These are phyloP conservation scores for Sodiomyces alkalinus DNA, from an alignment of 2,329 filamentous ascomycete species.

Conservation along the genomic window DNA sequence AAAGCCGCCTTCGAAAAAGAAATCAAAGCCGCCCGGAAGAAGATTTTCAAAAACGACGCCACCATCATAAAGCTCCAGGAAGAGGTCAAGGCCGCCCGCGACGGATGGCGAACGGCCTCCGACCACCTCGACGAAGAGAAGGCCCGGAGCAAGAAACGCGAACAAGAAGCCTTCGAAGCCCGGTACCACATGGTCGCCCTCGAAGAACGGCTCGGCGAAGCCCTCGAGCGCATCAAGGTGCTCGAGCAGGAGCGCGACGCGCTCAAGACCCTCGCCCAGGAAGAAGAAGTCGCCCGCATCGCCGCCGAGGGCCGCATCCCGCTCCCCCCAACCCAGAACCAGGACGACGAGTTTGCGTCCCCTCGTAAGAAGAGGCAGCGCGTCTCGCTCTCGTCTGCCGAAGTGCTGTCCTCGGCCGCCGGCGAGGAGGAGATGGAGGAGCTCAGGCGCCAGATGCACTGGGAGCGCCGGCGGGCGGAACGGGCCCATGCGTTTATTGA, in stretches of 20 bases:
- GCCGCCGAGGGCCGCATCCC: conserved; percentile 58
- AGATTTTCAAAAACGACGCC: conserved; percentile 62
- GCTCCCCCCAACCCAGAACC: conserved; percentile 36
- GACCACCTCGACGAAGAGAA: conserved; percentile 48
- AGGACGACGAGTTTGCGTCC: conserved; percentile 47
- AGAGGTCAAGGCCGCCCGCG: conserved; percentile 49
- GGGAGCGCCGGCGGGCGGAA: conserved; percentile 48
- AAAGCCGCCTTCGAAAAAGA: conserved; percentile 61
- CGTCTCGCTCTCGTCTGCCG: conserved; percentile 29
- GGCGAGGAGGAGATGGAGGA: conserved; percentile 46
- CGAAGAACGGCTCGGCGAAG: conserved; percentile 51
- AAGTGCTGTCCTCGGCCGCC: conserved; percentile 37
- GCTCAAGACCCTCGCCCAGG: conserved; percentile 55
- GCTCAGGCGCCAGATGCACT: conserved; percentile 33
- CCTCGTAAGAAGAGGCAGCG: conserved; percentile 37
- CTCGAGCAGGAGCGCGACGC: conserved; percentile 63
- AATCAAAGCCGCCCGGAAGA: conserved; percentile 52
- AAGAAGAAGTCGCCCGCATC: conserved; percentile 58
- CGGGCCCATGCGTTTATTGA: conserved; percentile 59
- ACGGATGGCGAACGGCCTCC: conserved; percentile 37
- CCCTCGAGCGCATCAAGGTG: conserved; percentile 46
- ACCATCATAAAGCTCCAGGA: conserved; percentile 56
- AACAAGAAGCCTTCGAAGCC: conserved; percentile 55
- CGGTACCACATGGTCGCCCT: conserved; percentile 49
- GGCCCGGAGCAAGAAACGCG: conserved; percentile 41